Evolutionary conservation across 2,329 filamentous ascomycete genomes (phyloP).

Genomic region (Hortaea sp.): DNA sequence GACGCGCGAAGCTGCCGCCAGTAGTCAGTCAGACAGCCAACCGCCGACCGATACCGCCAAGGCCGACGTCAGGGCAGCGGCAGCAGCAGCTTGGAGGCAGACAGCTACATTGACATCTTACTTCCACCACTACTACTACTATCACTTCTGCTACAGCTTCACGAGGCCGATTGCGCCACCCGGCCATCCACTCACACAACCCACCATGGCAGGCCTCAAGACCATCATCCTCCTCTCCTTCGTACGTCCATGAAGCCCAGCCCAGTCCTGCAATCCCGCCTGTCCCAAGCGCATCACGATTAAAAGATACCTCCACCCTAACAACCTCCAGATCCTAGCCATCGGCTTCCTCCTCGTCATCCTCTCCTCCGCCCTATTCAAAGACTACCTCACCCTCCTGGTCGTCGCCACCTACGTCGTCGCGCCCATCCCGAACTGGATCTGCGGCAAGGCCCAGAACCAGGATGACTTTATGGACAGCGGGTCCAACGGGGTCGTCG

Average conservation of each 20-base stretch:
- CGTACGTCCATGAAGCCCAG: constrained; percentile 41
- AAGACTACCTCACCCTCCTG: constrained; percentile 88
- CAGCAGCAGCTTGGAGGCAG: background rate
- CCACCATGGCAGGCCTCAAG: constrained; percentile 75
- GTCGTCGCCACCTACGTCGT: constrained; percentile 93
- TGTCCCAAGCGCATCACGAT: background rate
- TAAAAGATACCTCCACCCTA: background rate
- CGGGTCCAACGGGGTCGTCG: constrained; percentile 74
- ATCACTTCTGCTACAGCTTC: no score
- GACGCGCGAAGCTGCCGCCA: constrained; percentile 2
- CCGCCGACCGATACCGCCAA: background rate
- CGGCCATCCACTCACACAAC: no score
- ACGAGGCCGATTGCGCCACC: no score
- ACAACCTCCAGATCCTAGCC: constrained; percentile 60
- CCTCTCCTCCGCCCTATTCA: constrained; percentile 88
- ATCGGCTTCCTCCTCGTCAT: constrained; percentile 99
- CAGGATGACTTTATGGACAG: constrained; percentile 93
- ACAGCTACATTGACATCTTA: no score
- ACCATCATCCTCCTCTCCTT: constrained; percentile 99
- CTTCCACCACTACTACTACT: no score
- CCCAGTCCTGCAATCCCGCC: background rate
- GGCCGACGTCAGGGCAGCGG: constrained; percentile 7
- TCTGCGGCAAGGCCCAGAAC: constrained; percentile 78
- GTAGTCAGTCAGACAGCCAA: background rate
- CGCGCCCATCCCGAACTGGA: constrained; percentile 92